Base-by-base conservation (phyloP, 768 basidiomycete species). In the Leccinum obscurum region DNA sequence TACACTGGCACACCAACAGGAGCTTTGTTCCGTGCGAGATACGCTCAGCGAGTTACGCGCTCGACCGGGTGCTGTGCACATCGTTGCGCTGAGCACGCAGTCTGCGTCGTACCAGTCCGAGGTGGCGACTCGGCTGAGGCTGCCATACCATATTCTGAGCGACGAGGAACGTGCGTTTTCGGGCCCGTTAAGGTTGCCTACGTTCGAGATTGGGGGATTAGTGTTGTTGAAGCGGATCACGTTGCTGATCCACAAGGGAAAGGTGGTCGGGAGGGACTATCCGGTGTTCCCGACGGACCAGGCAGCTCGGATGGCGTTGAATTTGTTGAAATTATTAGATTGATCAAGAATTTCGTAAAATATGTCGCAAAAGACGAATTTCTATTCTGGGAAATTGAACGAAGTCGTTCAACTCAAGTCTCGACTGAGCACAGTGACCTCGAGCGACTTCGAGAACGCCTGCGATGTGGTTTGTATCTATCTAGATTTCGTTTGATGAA, bases 391-490 rank as follows among this genome's bases (percentile, higher is more conserved):
- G 57, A 30, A 66, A 54, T n/a, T 11, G 14, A 22, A n/a, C 35
- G 13, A 13, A 8, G 15, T 17, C 6, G 17, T 41, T 15, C 24
- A 24, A 20, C n/a, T 17, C 7, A 4, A 41, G 7, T 28, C 28
- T 28, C 26, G 26, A 26, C 24, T 3, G 35, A 37, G 37, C 14
- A 5, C 37, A 11, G 14, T 34, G 15, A 10, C n/a, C 20, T 17
- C 1, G 48, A 49, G 14, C 6, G 35, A n/a, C 8, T 35, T 54
- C 34, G n/a, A 20, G 6, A 32, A 41, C 63, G 10, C 37, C 30
- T 20, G 35, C 59, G 41, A 71, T 71, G 70, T 73, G 70, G 70
- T 71, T 53, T 22, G 72, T 71, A 56, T 24, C 17, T 41, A 41
- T 24, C 39, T n/a, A n/a, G 22, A 24, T 49, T 28, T 41, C 50